Evolutionary conservation across 1,139 yeast genomes (phyloP).

Genomic region (Pichia sp.): DNA sequence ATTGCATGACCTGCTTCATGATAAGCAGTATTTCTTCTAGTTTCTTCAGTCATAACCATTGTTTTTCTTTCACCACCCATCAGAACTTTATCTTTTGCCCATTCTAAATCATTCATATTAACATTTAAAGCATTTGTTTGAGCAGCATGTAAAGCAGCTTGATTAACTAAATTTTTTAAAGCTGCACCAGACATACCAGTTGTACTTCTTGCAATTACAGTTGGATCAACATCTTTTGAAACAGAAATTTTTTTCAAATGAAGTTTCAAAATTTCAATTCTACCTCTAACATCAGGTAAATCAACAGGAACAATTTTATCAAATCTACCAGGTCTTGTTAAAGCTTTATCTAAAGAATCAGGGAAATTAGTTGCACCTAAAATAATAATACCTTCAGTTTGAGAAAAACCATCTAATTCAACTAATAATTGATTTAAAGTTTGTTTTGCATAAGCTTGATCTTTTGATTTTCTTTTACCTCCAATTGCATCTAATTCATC

Average conservation of each 20-base stretch:
- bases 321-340: slow-evolving; percentile 97
- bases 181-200: slow-evolving; percentile 98
- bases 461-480: slow-evolving; percentile 94
- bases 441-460: slow-evolving; percentile 96
- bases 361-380: slow-evolving; percentile 99
- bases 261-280: slow-evolving; percentile 85
- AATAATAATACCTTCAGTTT: slow-evolving; percentile 85
- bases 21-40: slow-evolving; percentile 89
- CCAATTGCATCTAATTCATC: slow-evolving; percentile 99
- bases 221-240: slow-evolving; percentile 78
- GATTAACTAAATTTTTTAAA: slow-evolving; percentile 88
- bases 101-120: slow-evolving; percentile 87
- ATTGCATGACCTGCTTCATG: slow-evolving; percentile 99
- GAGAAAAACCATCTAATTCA: slow-evolving; percentile 94
- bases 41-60: slow-evolving; percentile 94
- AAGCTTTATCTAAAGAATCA: slow-evolving; percentile 90
- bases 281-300: slow-evolving; percentile 95
- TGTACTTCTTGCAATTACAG: slow-evolving; percentile 90
- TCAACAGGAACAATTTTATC: slow-evolving; percentile 95
- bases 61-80: slow-evolving; percentile 98
- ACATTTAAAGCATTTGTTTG: slow-evolving; percentile 88
- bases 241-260: slow-evolving; percentile 90
- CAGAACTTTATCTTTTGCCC: slow-evolving; percentile 97
- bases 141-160: slow-evolving; percentile 96
- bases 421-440: slow-evolving; percentile 93